Evolutionary conservation across 31 red algal genomes (phyloP).

Genomic region (Endocladia muricata): DNA sequence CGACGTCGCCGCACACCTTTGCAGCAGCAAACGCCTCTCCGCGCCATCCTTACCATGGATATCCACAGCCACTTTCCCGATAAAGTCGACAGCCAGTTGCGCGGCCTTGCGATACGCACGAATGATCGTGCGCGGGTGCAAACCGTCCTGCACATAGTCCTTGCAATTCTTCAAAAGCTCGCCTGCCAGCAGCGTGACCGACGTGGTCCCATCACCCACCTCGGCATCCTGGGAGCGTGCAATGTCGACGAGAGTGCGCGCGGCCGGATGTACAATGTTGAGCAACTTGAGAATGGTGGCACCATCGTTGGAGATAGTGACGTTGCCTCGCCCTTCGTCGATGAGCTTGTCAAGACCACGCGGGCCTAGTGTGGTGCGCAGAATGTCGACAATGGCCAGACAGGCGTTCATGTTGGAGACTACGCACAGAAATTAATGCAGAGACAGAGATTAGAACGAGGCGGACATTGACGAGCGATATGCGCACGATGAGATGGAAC

Average conservation of each 20-base stretch:
- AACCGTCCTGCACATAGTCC: constrained; percentile 95
- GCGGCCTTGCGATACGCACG: constrained; percentile 81
- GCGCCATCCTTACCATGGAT: constrained; percentile 65
- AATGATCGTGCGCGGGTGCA: constrained; percentile 90
- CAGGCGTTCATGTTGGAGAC: constrained; percentile 99
- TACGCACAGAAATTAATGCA: background rate
- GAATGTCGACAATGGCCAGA: constrained; percentile 87
- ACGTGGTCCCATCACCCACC: constrained; percentile 96
- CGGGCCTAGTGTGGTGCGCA: constrained; percentile 95
- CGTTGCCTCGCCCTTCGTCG: constrained; percentile 81
- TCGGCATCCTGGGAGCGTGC: constrained; percentile 90
- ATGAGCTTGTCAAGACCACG: constrained; percentile 98
- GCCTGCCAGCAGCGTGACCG: constrained; percentile 88
- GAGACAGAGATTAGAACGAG: background rate
- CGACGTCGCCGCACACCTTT: constrained; percentile 84
- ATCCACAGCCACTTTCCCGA: constrained; percentile 76
- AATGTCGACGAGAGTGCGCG: constrained; percentile 89
- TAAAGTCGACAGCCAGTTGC: constrained; percentile 46
- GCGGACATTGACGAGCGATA: background rate
- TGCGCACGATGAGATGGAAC: background rate
- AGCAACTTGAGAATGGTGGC: constrained; percentile 92
- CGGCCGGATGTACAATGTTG: constrained; percentile 93
- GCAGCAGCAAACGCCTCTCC: constrained; percentile 65
- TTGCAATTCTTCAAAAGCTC: constrained; percentile 96
- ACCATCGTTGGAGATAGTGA: constrained; percentile 97